Conservation (phyloP, 2,329 filamentous ascomycete species). For the Myotisia sp. region DNA sequence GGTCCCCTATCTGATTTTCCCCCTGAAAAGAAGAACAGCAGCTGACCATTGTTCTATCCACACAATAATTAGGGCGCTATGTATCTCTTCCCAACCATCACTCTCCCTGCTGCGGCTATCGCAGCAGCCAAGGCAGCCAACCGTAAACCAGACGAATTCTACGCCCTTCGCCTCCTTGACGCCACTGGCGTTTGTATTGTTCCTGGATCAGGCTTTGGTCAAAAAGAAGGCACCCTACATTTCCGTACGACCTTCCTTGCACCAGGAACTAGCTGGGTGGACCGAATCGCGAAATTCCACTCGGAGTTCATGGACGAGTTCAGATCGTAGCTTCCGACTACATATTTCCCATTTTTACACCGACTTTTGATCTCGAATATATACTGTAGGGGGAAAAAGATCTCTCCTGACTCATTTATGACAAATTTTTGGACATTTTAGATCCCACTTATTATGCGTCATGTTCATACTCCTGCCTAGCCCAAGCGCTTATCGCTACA, state of each 20-base stretch:
- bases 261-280: conserved; percentile 89
- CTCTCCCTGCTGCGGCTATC: conserved; percentile 58
- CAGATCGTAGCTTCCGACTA: too few relatives aligned
- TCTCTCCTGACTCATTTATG: too few relatives aligned
- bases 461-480: too few relatives aligned
- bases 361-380: too few relatives aligned
- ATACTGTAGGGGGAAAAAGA: too few relatives aligned
- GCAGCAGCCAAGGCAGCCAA: conserved; percentile 61
- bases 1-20: background rate
- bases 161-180: conserved; percentile 79
- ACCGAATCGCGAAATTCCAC: conserved; percentile 79
- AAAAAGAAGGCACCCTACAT: conserved; percentile 80
- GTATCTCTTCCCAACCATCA: conserved; percentile 97
- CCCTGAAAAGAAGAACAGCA: background rate
- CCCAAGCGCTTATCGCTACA: too few relatives aligned
- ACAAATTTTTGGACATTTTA: too few relatives aligned
- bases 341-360: too few relatives aligned
- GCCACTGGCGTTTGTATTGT: conserved; percentile 91
- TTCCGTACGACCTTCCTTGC: conserved; percentile 95
- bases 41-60: background rate
- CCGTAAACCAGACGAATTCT: conserved; percentile 77
- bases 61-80: conserved; percentile 57
- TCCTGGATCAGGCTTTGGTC: conserved; percentile 82
- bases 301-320: conserved; percentile 79
- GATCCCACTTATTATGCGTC: too few relatives aligned